phyloP scores from a whole-genome alignment of 2,329 filamentous ascomycete genomes.

The Curvularia verruculosa region DNA sequence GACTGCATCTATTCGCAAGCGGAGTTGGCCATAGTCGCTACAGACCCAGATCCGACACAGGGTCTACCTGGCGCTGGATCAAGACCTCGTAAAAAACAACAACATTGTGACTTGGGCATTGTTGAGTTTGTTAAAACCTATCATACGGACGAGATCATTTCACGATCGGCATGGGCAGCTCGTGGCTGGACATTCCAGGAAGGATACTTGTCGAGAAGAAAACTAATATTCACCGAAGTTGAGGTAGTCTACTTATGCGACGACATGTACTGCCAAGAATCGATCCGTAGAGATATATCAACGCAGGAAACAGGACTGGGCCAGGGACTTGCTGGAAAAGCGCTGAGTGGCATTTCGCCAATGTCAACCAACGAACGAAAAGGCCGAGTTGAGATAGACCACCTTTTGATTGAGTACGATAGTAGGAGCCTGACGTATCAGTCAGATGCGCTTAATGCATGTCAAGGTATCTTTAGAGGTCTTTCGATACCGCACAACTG shows the following conservation, averaged over 20 bases:
- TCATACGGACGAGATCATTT: not conserved
- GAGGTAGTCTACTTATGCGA: not conserved
- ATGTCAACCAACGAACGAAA: not conserved
- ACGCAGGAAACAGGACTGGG: not conserved
- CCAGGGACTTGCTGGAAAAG: not conserved
- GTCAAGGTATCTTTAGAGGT: conserved; percentile 1
- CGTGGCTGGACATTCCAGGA: not conserved
- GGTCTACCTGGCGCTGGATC: conserved; percentile 1
- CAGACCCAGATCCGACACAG: not conserved
- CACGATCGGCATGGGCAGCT: not conserved
- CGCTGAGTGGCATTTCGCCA: not conserved
- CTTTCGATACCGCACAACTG: conserved; percentile 1
- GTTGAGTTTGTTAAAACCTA: not conserved
- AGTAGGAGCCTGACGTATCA: not conserved
- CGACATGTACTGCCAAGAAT: conserved; percentile 6
- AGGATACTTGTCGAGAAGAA: not conserved
- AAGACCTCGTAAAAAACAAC: not conserved
- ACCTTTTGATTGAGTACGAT: not conserved
- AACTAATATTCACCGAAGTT: not conserved
- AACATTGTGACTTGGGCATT: not conserved
- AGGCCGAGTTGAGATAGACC: not conserved
- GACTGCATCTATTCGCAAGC: conserved; percentile 2
- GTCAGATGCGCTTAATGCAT: not conserved
- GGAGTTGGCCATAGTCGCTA: not conserved
- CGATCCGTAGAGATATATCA: not conserved